A percentile compares a stretch with the other conserved stretches of the same genome.
phyloP scores from a whole-genome alignment of 108 stramenopile genomes.

The Ochromonas danica region DNA sequence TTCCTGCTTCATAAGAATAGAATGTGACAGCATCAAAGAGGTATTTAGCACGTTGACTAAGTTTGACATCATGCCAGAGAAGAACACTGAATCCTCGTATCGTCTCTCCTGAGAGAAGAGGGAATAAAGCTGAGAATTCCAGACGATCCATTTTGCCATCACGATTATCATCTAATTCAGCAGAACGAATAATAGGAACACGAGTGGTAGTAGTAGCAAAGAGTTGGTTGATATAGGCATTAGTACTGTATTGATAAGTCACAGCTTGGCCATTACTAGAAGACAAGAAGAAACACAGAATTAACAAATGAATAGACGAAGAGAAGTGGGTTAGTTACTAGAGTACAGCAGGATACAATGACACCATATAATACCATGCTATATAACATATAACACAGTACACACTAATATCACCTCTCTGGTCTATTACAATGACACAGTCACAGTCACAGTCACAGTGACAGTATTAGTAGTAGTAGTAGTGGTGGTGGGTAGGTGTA shows the following conservation, averaged over 20 bases:
- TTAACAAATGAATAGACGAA: background rate
- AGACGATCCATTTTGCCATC: slow-evolving; percentile 25
- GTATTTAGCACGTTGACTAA: background rate
- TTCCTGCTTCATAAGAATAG: background rate
- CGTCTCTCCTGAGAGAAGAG: background rate
- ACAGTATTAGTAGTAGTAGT: no score
- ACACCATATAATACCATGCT: background rate
- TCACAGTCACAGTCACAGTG: no score
- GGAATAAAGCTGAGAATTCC: background rate
- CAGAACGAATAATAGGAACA: background rate
- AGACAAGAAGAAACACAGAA: no score
- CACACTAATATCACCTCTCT: background rate
- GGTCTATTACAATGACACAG: background rate
- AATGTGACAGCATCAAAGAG: slow-evolving; percentile 11
- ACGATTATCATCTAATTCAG: slow-evolving; percentile 32
- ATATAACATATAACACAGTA: no score
- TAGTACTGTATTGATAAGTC: background rate
- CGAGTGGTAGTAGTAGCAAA: background rate
- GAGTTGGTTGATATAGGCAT: background rate
- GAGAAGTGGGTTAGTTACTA: background rate
- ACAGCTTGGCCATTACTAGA: background rate
- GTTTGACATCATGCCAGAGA: background rate
- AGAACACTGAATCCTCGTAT: background rate
- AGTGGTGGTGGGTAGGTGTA: no score
- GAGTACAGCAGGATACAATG: background rate